Conservation (phyloP, 1,284 basidiomycete genomes). For the Schizopora paradoxa region DNA sequence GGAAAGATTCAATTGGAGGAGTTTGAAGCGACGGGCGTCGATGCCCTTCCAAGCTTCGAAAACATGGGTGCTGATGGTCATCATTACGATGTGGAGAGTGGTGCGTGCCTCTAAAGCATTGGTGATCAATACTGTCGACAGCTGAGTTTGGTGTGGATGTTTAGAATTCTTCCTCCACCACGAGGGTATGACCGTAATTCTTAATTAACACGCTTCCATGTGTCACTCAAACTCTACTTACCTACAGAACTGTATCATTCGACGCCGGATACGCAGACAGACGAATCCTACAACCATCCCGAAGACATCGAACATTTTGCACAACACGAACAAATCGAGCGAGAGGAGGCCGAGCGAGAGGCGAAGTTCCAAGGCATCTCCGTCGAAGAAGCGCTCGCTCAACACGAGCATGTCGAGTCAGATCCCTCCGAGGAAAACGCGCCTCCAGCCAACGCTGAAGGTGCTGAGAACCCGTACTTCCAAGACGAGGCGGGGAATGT, state of each 20-base stretch:
- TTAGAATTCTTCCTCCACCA: constrained; percentile 88
- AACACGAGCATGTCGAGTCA: constrained; percentile 37
- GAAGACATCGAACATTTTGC: constrained; percentile 88
- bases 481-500: constrained; percentile 19
- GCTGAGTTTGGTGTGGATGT: constrained; percentile 9
- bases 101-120: constrained; percentile 36
- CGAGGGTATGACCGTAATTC: constrained; percentile 56
- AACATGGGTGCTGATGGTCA: constrained; percentile 86
- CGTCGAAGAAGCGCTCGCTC: constrained; percentile 57
- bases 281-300: constrained; percentile 89
- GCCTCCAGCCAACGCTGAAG: constrained; percentile 24
- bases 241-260: constrained; percentile 80
- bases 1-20: constrained; percentile 77
- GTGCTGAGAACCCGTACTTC: constrained; percentile 19
- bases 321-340: constrained; percentile 86
- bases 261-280: constrained; percentile 95
- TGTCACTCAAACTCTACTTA: too few species aligned
- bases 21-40: constrained; percentile 73
- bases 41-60: constrained; percentile 82
- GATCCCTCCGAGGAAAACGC: constrained; percentile 29
- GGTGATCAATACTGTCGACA: not conserved
- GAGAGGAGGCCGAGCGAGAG: constrained; percentile 77
- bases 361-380: constrained; percentile 78
- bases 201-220: not conserved
- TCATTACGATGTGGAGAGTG: constrained; percentile 88